Evolutionary conservation across 2,329 filamentous ascomycete species (phyloP).

Genomic region (Hirsutella rhossiliensis): DNA sequence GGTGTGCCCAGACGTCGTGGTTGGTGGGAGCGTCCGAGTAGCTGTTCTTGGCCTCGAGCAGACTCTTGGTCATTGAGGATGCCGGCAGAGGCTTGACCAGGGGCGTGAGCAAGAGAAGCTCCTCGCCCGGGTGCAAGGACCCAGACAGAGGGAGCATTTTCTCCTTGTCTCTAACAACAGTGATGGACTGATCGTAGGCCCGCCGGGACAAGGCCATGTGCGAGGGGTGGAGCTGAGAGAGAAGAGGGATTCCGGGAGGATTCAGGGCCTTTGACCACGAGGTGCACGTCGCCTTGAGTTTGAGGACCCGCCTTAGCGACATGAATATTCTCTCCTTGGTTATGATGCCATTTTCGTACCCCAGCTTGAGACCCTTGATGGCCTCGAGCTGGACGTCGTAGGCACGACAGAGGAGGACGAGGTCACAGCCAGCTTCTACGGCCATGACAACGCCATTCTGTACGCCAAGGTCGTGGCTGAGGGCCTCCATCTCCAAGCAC

Average conservation of each 20-base stretch:
- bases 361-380: slow-evolving; percentile 77
- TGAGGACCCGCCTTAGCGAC: slow-evolving; percentile 66
- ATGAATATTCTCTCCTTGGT: slow-evolving; percentile 67
- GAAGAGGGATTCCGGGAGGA: slow-evolving; percentile 62
- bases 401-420: slow-evolving; percentile 78
- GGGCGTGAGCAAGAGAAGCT: slow-evolving; percentile 79
- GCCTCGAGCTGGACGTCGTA: slow-evolving; percentile 86
- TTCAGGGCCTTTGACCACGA: slow-evolving; percentile 89
- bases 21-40: slow-evolving; percentile 21
- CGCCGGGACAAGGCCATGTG: slow-evolving; percentile 72
- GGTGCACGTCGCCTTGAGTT: slow-evolving; percentile 74
- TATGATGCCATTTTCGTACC: slow-evolving; percentile 83
- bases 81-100: slow-evolving; percentile 87
- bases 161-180: slow-evolving; percentile 82
- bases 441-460: slow-evolving; percentile 96
- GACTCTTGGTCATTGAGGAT: slow-evolving; percentile 65
- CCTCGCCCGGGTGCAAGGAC: slow-evolving; percentile 72
- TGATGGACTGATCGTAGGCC: slow-evolving; percentile 88
- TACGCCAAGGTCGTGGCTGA: slow-evolving; percentile 93
- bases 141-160: slow-evolving; percentile 72
- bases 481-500: slow-evolving; percentile 90
- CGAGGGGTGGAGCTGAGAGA: slow-evolving; percentile 70
- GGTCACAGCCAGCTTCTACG: slow-evolving; percentile 87
- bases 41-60: slow-evolving; percentile 41
- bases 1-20: slow-evolving; percentile 45